Percentiles rank a stretch among this genome's conserved stretches.
Evolutionary conservation across 805 yeast genomes (phyloP).

Genomic region (Nakazawaea ambrosiae): DNA sequence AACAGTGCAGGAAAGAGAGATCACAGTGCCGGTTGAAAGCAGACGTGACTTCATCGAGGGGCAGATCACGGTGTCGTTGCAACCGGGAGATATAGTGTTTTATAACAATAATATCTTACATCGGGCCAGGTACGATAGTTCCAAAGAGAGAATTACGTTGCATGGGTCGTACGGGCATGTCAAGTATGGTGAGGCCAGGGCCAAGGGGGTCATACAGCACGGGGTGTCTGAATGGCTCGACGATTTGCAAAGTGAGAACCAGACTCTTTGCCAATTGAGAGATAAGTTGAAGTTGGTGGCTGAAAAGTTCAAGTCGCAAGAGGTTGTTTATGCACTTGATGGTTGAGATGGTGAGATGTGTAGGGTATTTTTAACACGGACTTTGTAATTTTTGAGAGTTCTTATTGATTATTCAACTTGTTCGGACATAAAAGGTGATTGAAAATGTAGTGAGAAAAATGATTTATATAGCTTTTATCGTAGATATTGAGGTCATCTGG

Average conservation of each 20-base stretch:
- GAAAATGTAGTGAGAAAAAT: no score
- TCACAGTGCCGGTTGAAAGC: conserved; percentile 25
- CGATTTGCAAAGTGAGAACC: conserved; percentile 20
- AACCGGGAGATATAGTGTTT: conserved; percentile 45
- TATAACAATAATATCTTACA: conserved; percentile 45
- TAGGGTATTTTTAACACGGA: no score
- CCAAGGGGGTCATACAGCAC: conserved; percentile 46
- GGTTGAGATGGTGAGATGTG: no score
- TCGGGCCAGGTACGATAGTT: conserved; percentile 35
- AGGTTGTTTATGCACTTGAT: conserved; percentile 16
- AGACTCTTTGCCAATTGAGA: conserved; percentile 23
- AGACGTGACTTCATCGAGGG: conserved; percentile 29
- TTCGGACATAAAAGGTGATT: no score
- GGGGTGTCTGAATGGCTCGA: conserved; percentile 43
- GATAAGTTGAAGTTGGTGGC: conserved; percentile 33
- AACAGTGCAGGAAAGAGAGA: conserved; percentile 35
- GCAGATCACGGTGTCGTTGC: conserved; percentile 32
- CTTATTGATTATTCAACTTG: no score
- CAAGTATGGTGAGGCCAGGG: conserved; percentile 33
- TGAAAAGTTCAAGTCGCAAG: conserved; percentile 23
- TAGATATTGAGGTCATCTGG: no score
- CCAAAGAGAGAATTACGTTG: conserved; percentile 33
- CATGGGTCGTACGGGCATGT: conserved; percentile 46
- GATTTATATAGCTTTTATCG: no score
- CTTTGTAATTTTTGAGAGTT: no score